Evolutionary conservation across 495 filamentous ascomycete species (phyloP).

Genomic region (Diplogelasinospora grovesii): DNA sequence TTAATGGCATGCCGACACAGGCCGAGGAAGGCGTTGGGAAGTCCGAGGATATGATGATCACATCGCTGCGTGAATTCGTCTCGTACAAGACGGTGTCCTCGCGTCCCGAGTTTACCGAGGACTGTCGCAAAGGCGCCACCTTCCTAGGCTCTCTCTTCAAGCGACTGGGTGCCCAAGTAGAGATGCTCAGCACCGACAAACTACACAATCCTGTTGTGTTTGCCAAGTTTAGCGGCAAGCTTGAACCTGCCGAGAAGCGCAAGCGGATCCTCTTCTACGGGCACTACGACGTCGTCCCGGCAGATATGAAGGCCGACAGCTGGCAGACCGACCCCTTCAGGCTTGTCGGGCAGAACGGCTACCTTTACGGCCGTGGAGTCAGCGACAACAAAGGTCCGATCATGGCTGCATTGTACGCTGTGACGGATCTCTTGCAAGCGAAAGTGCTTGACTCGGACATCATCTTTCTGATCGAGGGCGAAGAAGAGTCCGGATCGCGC

Average conservation of each 20-base stretch:
- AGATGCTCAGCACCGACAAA: conserved; percentile 69
- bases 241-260: conserved; percentile 44
- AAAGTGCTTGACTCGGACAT: conserved; percentile 78
- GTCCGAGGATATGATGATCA: conserved; percentile 68
- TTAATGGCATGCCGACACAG: conserved; percentile 50
- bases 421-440: conserved; percentile 73
- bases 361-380: conserved; percentile 92
- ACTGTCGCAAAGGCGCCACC: conserved; percentile 87
- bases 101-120: conserved; percentile 71
- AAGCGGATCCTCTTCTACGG: conserved; percentile 95
- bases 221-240: conserved; percentile 75
- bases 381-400: conserved; percentile 97
- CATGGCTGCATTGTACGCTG: conserved; percentile 86
- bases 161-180: conserved; percentile 79
- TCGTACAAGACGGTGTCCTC: conserved; percentile 88
- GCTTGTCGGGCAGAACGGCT: conserved; percentile 78
- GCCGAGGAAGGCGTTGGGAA: conserved; percentile 22
- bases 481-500: conserved; percentile 89
- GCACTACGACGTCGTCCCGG: conserved; percentile 97
- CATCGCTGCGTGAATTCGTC: conserved; percentile 74
- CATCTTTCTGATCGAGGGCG: conserved; percentile 90
- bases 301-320: conserved; percentile 66
- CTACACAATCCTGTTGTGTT: conserved; percentile 80
- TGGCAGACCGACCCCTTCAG: conserved; percentile 87
- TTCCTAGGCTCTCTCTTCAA: conserved; percentile 86